Percentiles rank a stretch among this genome's conserved stretches.
phyloP scores from a whole-genome alignment of 148 eudicot genomes.

The Hydrangea macrophylla region DNA sequence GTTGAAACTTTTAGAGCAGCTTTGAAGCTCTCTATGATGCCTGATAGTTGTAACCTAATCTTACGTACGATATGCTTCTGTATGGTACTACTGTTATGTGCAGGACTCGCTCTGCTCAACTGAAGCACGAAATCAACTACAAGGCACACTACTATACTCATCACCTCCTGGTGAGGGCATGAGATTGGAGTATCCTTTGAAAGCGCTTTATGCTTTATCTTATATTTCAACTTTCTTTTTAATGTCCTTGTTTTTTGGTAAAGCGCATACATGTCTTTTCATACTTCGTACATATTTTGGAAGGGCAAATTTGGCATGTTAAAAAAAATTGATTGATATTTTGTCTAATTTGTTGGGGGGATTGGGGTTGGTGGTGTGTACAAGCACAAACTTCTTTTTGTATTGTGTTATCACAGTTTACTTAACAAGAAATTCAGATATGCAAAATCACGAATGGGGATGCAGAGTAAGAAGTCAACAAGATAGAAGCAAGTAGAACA shows the following conservation, averaged over 20 bases:
- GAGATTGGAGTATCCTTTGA: constrained; percentile 92
- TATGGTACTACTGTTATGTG: constrained; percentile 10
- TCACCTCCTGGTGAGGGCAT: constrained; percentile 68
- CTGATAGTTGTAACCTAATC: no score
- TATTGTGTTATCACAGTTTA: constrained; percentile 3
- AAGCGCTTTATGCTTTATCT: neutral
- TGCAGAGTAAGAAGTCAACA: constrained; percentile 65
- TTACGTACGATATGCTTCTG: no score
- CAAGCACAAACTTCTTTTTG: no score
- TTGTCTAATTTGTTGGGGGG: no score
- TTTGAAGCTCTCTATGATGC: no score
- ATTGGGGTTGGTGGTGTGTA: no score
- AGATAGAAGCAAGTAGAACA: constrained; percentile 34
- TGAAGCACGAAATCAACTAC: constrained; percentile 66
- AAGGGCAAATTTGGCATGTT: no score
- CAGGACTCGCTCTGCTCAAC: constrained; percentile 86
- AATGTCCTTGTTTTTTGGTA: neutral
- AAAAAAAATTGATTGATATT: no score
- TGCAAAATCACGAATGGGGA: constrained; percentile 94
- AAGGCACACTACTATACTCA: constrained; percentile 70
- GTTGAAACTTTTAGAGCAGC: no score
- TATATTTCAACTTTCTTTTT: neutral
- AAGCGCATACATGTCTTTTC: no score
- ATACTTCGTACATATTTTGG: no score
- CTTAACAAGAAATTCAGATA: constrained; percentile 57